Evolutionary conservation across 805 yeast species (phyloP), one percentile per base, ranked within the genome.

Genomic region (Saturnispora sanitii): DNA sequence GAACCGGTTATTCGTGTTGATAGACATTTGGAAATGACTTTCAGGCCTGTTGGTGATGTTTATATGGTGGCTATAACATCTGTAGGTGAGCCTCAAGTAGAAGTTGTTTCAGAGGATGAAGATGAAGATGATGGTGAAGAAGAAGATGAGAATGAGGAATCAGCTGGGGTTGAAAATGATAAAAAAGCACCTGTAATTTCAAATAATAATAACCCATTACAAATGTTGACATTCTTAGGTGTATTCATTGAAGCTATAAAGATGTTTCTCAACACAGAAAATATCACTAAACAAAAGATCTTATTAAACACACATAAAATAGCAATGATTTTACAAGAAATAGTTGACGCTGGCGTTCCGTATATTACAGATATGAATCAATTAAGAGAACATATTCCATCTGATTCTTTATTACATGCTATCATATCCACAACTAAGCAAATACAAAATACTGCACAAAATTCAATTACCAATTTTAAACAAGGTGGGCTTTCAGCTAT

Each of bases 321-420:
- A 34, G 70, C 82, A 25, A 64, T 86, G 50, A 60, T 90, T 28
- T 61, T 88, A 45, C 81, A 77, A 52, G 92, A 83, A 53, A 75
- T 84, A 76, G 54, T 87, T 12, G 94, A 85, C 49, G 79, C 75
- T 30, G 88, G 90, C 3, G 67, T 70, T 26, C 94, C 96, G 2
- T 73, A 73, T 47, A 64, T 73, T 35, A 77, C 86, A 0, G 95
- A 87, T 48, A 65, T 76, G 40, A 84, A 85, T 55, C 70, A 75
- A 36, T 56, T 90, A 27, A 66, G 76, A 39, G 90, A 82, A 40
- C 58, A 78, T 8, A 77, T 87, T 0, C 94, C 94, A 7, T 70
- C 68, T 47, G 74, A 71, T 33, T 73, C 77, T 42, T 64, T 79
- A 6, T 54, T 81, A 19, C 67, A 71, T 35, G 68, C 72, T 46